Percentiles rank a stretch among this genome's conserved stretches.
phyloP scores from a whole-genome alignment of 495 filamentous ascomycete genomes.

The Hypoxylon fuscum region DNA sequence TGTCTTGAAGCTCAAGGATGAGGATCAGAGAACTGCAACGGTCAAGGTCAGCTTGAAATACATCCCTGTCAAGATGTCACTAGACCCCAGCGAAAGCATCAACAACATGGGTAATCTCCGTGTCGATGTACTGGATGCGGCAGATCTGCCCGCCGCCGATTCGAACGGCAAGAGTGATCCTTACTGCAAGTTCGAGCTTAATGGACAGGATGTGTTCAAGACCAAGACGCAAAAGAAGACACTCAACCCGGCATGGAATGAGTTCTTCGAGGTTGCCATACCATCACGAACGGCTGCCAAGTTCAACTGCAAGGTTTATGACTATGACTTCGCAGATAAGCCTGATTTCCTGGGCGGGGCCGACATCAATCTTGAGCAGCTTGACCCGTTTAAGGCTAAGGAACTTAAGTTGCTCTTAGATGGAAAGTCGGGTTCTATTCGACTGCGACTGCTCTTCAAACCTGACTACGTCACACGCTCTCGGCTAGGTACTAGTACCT shows the following conservation, averaged over 20 bases:
- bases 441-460: slow-evolving; percentile 90
- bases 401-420: slow-evolving; percentile 80
- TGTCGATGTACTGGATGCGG: slow-evolving; percentile 88
- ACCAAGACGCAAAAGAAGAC: slow-evolving; percentile 97
- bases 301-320: slow-evolving; percentile 84
- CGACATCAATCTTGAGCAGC: slow-evolving; percentile 77
- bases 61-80: slow-evolving; percentile 89
- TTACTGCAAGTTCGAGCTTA: slow-evolving; percentile 92
- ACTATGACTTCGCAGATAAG: slow-evolving; percentile 95
- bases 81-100: slow-evolving; percentile 94
- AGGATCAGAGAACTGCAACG: slow-evolving; percentile 78
- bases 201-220: slow-evolving; percentile 87
- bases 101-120: slow-evolving; percentile 97
- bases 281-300: slow-evolving; percentile 85
- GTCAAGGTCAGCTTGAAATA: slow-evolving; percentile 93
- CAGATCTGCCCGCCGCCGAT: slow-evolving; percentile 88
- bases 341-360: slow-evolving; percentile 84
- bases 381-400: slow-evolving; percentile 84
- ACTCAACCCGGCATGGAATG: slow-evolving; percentile 92
- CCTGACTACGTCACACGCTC: slow-evolving; percentile 89
- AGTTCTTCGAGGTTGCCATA: slow-evolving; percentile 86
- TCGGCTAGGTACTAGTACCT: slow-evolving; percentile 90
- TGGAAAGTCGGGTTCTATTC: slow-evolving; percentile 86
- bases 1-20: slow-evolving; percentile 75
- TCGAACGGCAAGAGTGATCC: slow-evolving; percentile 97